Evolutionary conservation across 495 filamentous ascomycete genomes (phyloP), one percentile per base, ranked within the genome.

Genomic region (Lophiostoma macrostomum): DNA sequence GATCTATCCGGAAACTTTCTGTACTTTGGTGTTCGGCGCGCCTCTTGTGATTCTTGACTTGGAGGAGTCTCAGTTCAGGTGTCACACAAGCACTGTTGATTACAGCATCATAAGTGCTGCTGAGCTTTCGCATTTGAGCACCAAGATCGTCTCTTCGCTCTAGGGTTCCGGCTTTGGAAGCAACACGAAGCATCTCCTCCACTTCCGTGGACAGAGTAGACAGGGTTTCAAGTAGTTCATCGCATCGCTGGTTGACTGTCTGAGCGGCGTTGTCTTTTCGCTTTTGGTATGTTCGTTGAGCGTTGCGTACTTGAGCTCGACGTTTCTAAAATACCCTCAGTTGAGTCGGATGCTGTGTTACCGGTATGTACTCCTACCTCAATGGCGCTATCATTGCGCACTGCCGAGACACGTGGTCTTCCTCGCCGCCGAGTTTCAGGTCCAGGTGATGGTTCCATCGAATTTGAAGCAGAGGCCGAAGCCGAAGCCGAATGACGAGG

Each of bases 261-360:
- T 52, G 31, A 13, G 47, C 28, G 0, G 48, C 52, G 2, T 32
- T 31, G n/a, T 61, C 58, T 39, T 61, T 61, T 28, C 48, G 39
- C 37, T 53, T 50, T 18, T 56, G 58, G 28, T 61, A 61, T 6
- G 46, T 52, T 28, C 53, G 38, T 46, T 61, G 58, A 5, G 58
- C 58, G 18, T 53, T 40, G n/a, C 58, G 52, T 8, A 61, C 53
- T 47, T 61, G 58, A 1, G 58, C 58, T 22, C 58, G 53, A 13
- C 58, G 58, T 53, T 57, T 61, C 58, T 61, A 48, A 0, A 28
- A 23, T 30, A 29, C 12, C 24, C 13, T 32, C 18, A 34, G 42
- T 41, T 45, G 19, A 4, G 18, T 3, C 6, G 13, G n/a, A 5
- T 4, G 11, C 4, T 14, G n/a, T n/a, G 6, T 29, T 8, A 5